phyloP scores from a whole-genome alignment of 768 basidiomycete species.

The Cystofilobasidium macerans region DNA sequence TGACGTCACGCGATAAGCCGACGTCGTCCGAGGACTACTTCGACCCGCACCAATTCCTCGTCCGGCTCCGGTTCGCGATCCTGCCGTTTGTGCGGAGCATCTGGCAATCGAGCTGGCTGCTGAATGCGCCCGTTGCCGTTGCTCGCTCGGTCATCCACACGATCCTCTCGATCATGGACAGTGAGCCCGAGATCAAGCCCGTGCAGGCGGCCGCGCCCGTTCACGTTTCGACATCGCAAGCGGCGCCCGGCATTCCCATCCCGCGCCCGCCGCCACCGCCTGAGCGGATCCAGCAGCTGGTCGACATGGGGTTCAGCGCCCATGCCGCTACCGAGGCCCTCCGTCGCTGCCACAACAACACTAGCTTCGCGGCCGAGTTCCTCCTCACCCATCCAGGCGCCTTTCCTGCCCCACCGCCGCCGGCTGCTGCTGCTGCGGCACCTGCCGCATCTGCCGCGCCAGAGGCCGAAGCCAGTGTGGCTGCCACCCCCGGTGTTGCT shows the following conservation, averaged over 20 bases:
- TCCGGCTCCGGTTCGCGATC: constrained; percentile 60
- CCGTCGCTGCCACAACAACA: constrained; percentile 71
- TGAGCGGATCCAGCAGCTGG: constrained; percentile 64
- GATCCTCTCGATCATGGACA: constrained; percentile 68
- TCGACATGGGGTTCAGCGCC: constrained; percentile 96
- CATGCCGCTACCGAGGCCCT: constrained; percentile 75
- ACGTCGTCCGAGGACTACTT: constrained; percentile 69
- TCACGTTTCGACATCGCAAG: constrained; percentile 13
- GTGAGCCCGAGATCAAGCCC: constrained; percentile 64
- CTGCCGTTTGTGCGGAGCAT: constrained; percentile 57
- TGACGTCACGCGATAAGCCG: constrained; percentile 64
- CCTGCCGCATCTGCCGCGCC: constrained; percentile 47
- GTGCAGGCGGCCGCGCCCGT: constrained; percentile 39
- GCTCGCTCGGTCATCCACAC: constrained; percentile 64
- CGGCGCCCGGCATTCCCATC: background rate
- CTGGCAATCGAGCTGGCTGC: constrained; percentile 78
- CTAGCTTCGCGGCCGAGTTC: constrained; percentile 76
- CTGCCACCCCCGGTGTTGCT: constrained; percentile 9
- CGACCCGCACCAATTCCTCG: constrained; percentile 74
- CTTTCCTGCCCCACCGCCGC: constrained; percentile 39
- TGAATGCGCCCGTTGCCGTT: constrained; percentile 56
- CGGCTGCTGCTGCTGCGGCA: constrained; percentile 28
- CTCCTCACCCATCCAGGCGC: constrained; percentile 72
- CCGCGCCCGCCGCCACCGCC: constrained; percentile 41
- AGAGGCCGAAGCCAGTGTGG: constrained; percentile 34